Evolutionary conservation across 495 filamentous ascomycete genomes (phyloP), one percentile per base, ranked within the genome.

Genomic region (Podospora appendiculata): DNA sequence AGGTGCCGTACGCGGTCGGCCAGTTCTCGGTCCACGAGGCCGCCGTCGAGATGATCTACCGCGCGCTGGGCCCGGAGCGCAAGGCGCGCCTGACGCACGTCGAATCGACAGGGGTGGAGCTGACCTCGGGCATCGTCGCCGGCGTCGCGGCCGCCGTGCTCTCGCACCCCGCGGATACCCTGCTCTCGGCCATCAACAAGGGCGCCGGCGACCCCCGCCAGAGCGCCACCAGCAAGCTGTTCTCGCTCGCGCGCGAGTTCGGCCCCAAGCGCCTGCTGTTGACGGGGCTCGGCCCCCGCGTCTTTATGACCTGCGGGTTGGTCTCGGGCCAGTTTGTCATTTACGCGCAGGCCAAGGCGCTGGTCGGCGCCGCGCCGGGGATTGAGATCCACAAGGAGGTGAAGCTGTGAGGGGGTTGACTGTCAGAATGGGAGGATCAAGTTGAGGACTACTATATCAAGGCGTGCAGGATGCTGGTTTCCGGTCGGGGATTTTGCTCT

Each of bases 171-270:
- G 89, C 89, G 50, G 89, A 94, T 65, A 94, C 89, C 57, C 87
- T 94, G 83, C 79, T 92, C 52, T 85, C 79, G 66, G 91, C 91
- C 76, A 94, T 92, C 76, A 94, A 94, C 78, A 94, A 92, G 82
- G 67, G 67, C 25, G 62, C 67, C 2, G 67, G 65, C 9, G 65
- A 70, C 40, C 59, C 53, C 4, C 60, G 51, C 10, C 67, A 70
- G 42, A 52, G 63, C 4, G 53, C 56, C 8, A 68, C 65, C n/a
- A 56, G 58, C 32, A 57, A 61, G 11, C 64, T 68, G 60, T 70
- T 70, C 52, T 55, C 59, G 11, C 62, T 70, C 8, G 67, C 67
- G 34, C 56, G 61, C 8, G 63, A 68, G 52, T 70, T 70, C 35
- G 67, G 67, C 1, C 65, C 67, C 11, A 58, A 45, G 39, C 51